A percentile compares a stretch with the other conserved stretches of the same genome.
Evolutionary conservation across 257 asterid species (phyloP).

Genomic region (Cynanchum wilfordii): DNA sequence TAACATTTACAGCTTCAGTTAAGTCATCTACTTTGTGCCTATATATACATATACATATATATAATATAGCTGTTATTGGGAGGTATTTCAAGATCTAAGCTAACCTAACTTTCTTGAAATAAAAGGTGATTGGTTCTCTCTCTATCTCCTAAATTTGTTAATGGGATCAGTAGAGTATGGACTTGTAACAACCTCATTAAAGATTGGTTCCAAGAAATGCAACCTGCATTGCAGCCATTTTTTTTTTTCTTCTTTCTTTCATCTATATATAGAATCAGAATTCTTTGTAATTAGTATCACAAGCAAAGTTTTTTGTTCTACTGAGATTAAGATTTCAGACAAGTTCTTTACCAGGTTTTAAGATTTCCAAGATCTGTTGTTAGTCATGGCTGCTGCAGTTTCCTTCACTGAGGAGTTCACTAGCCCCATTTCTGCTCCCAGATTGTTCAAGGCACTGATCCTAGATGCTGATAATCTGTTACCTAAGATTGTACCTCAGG

Average conservation of each 20-base stretch:
- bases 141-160: not conserved
- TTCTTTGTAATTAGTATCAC: slow-evolving; percentile 4
- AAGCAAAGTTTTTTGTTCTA: not conserved
- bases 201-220: not conserved
- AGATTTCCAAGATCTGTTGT: not conserved
- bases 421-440: slow-evolving; percentile 35
- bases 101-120: not conserved
- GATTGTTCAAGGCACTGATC: slow-evolving; percentile 43
- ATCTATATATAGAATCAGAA: slow-evolving; percentile 23
- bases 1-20: not conserved
- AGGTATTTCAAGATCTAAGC: not conserved
- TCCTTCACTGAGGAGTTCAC: slow-evolving; percentile 30
- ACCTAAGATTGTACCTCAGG: slow-evolving; percentile 43
- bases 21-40: not conserved
- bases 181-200: slow-evolving; percentile 13
- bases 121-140: slow-evolving; percentile 7
- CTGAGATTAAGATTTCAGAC: not conserved
- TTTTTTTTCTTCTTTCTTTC: not conserved
- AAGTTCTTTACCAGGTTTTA: not conserved
- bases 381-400: slow-evolving; percentile 32
- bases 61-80: not conserved
- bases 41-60: no score
- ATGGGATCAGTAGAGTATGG: not conserved
- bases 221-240: not conserved
- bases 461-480: slow-evolving; percentile 48